Evolutionary conservation across 2,329 filamentous ascomycete genomes (phyloP), one percentile per base, ranked within the genome.

Genomic region (Fusarium mexicanum): DNA sequence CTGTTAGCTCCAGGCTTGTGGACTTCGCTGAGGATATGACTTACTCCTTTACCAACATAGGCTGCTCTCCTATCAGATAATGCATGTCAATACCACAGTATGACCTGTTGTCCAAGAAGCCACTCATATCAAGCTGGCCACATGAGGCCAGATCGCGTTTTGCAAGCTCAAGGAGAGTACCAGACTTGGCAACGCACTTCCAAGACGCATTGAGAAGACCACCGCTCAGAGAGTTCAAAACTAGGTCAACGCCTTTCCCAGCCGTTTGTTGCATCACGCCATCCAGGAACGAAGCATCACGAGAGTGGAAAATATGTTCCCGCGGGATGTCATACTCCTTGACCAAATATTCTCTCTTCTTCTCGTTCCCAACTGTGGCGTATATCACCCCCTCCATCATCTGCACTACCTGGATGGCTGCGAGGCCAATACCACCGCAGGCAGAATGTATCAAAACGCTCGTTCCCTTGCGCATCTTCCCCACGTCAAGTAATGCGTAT

Each of bases 131-230:
- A 4, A 79, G 60, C 8, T 47, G 50, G 0, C 55, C 51, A 16
- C 61, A 61, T 3, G 44, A 44, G 17, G 67, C 44, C 9, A 83
- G 78, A 38, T 83, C 82, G 6, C 71, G 72, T 41, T 80, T 81
- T 0, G 79, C 81, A 44, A 85, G 78, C 62, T 85, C 84, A 0
- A 85, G 53, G 54, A 85, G 80, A 1, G 76, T 64, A 1, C 84
- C 84, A 26, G 74, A 78, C 3, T 72, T 64, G 3, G 83, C 81
- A 20, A 85, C 69, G 50, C 81, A 84, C 17, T 79, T 68, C 80
- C 79, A 84, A 0, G 81, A 80, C 3, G 79, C 76, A 1, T 71
- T 75, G 0, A 84, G 65, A 5, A 69, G 50, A 2, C 82, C 80
- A 2, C 81, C 82, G 0, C 76, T 64, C 0, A 83, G 69, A 0